A percentile compares a stretch with the other conserved stretches of the same genome.
Conservation (phyloP, 192 early-diverging fungal genomes). For the Glomus cerebriforme region DNA sequence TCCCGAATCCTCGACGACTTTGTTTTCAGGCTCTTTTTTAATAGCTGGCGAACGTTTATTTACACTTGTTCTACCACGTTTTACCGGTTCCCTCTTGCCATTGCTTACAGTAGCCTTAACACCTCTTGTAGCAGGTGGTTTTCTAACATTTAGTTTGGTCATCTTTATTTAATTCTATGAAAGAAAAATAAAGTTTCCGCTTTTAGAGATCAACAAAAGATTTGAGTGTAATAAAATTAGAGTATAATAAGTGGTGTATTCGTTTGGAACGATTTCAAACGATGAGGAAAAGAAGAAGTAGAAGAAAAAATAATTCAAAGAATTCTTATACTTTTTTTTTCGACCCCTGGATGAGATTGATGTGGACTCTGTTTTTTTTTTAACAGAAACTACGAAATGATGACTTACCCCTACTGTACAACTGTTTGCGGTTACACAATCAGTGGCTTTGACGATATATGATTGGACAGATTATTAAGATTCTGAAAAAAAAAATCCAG, state of each 20-base stretch:
- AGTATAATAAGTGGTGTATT: neutral
- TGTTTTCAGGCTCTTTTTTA: neutral
- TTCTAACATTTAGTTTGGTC: neutral
- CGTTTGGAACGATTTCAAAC: too few relatives aligned
- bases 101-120: neutral
- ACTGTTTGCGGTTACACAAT: neutral
- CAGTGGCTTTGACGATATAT: neutral
- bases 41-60: neutral
- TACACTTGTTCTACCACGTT: too few relatives aligned
- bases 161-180: neutral
- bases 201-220: neutral
- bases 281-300: too few relatives aligned
- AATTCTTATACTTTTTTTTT: neutral
- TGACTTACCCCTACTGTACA: neutral
- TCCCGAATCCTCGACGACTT: neutral
- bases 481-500: neutral
- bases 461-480: neutral
- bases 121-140: neutral
- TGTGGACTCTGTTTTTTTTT: neutral
- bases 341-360: neutral
- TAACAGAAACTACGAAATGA: neutral
- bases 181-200: neutral
- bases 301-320: too few relatives aligned
- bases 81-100: too few relatives aligned
- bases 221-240: neutral